Evolutionary conservation across 345 rosid species (phyloP), one percentile per base, ranked within the genome.

Genomic region (Zanthoxylum bungeanum): DNA sequence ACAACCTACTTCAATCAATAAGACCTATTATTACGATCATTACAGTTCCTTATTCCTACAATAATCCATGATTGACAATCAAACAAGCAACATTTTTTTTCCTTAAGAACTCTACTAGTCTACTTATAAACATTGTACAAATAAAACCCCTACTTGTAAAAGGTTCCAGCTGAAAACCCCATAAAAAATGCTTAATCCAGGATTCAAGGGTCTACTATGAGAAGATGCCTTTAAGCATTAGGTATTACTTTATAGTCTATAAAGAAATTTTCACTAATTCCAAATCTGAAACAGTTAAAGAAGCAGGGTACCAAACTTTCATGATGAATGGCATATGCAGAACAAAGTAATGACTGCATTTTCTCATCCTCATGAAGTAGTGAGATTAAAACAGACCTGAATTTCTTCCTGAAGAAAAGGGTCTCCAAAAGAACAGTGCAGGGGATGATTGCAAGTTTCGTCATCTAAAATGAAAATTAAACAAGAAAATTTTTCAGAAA

Each of bases 361-460:
- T 7, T 33, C 52, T 30, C 12, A 55, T 28, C 57, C 51, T 34
- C 64, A 52, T 36, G 58, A 64, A 72, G 27, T 34, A 57, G 66
- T 37, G 60, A 14, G 27, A 71, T 52, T 44, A 76, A 42, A 50
- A 73, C 81, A 76, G 64, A 93, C 99, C 99, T 96, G 93, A 96
- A 96, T 64, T 65, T 82, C 84, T 96, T 96, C 79, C 97, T 85
- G 88, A 93, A 96, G 86, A 96, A 96, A 77, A 96, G 82, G 6
- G 98, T 96, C 91, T 96, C 99, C 91, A 96, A 79, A 63, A 96
- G 91, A 80, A 96, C 97, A 40, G 99, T 96, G 70, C 98, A 96
- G 14, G 99, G 99, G 73, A 96, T 96, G 67, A 96, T 96, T 39
- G 99, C 99, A 83, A 96, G 83, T 85, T 96, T 96, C 30, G 99